Evolutionary conservation across 768 basidiomycete genomes (phyloP), one percentile per base, ranked within the genome.

Genomic region (Sarcodon sp.): DNA sequence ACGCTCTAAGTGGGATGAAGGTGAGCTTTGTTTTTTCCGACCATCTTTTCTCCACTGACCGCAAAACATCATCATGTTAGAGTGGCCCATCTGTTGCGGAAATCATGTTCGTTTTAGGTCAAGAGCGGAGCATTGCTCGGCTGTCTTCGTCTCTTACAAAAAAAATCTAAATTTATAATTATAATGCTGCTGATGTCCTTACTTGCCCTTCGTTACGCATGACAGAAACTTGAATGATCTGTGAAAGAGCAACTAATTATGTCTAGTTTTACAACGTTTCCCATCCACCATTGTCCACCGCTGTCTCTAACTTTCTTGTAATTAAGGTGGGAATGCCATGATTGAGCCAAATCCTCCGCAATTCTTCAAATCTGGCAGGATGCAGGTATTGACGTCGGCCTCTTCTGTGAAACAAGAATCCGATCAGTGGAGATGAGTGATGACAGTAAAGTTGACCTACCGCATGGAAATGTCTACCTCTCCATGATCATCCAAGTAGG

Each of bases 401-500:
- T 7, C 91, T 81, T 60, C 92, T 92, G 48, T 45, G 32, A 37
- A 41, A 50, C 15, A 18, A 12, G 33, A 16, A 10, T 53, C 36
- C 39, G 31, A 45, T 11, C 33, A 16, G 45, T 18, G 48, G 48
- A 4, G 15, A 43, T 27, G 15, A 3, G 12, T 9, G 15, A 45
- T 11, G 33, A n/a, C 12, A 41, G 7, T 18, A 36, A 31, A 31
- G 41, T 43, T 7, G 15, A 59, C 72, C 49, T 55, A 90, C 92
- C 89, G 80, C 83, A 94, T 89, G 2, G 84, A 85, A 10, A 87
- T 70, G 61, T 98, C 94, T 2, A 90, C 76, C 57, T 98, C 96
- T 1, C 94, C 96, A 51, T 98, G 96, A 1, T 77, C 77, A 56
- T 99, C 96, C 36, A 98, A 73, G 57, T 96, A 98, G 0, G 94